A percentile compares a stretch with the other conserved stretches of the same genome.
These are phyloP conservation scores for Barnettozyma siamensis DNA, from an alignment of 805 yeast genomes.

Conservation along the genomic window DNA sequence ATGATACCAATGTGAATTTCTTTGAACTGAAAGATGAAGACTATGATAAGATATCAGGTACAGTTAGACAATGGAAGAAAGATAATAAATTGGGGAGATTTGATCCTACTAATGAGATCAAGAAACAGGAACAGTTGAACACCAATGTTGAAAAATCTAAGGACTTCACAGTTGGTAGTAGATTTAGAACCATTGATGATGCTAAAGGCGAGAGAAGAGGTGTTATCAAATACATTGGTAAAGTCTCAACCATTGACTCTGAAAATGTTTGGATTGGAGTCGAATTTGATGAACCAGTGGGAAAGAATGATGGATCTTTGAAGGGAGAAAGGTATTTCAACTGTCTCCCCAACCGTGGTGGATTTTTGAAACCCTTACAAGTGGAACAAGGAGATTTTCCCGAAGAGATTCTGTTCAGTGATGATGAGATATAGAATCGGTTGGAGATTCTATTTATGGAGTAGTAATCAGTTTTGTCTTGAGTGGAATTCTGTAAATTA, in stretches of 20 bases:
- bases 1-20: slow-evolving; percentile 32
- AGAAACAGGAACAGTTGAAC: slow-evolving; percentile 23
- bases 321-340: slow-evolving; percentile 61
- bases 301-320: slow-evolving; percentile 78
- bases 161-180: slow-evolving; percentile 39
- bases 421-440: slow-evolving; percentile 35
- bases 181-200: slow-evolving; percentile 48
- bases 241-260: slow-evolving; percentile 50
- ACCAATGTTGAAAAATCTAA: slow-evolving; percentile 28
- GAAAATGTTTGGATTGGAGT: slow-evolving; percentile 75
- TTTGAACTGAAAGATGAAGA: slow-evolving; percentile 49
- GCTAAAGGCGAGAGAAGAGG: slow-evolving; percentile 58
- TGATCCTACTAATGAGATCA: slow-evolving; percentile 42
- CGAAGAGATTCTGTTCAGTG: slow-evolving; percentile 38
- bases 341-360: slow-evolving; percentile 52
- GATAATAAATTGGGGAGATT: slow-evolving; percentile 66
- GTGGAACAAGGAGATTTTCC: slow-evolving; percentile 70
- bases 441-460: no score
- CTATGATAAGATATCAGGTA: slow-evolving; percentile 52
- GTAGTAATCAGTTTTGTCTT: no score
- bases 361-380: slow-evolving; percentile 65
- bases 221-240: slow-evolving; percentile 63
- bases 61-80: slow-evolving; percentile 76
- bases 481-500: no score
- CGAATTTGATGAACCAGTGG: slow-evolving; percentile 78